Evolutionary conservation across 2,329 filamentous ascomycete species (phyloP), one percentile per base, ranked within the genome.

Genomic region (Pezicula radicicola): DNA sequence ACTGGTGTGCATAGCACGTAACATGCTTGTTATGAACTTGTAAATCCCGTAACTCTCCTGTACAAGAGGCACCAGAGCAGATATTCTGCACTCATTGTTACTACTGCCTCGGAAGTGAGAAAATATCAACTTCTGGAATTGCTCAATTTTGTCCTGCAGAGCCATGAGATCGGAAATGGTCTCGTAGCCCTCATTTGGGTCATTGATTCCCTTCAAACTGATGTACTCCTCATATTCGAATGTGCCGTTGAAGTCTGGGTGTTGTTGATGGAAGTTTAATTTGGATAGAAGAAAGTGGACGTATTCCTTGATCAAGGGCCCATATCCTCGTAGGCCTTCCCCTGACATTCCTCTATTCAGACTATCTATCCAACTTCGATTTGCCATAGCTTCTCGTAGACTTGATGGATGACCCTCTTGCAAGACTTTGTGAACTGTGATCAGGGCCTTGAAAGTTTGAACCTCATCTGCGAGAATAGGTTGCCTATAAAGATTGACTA

Each of bases 201-300:
- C 94, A 70, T 97, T 97, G 75, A 96, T 97, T 27, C 91, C 91
- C 76, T 96, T 97, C 68, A 99, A 78, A 67, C 91, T 96, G 69
- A 97, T 92, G 70, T 99, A 99, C 70, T 99, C 94, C 75, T 97
- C 93, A 68, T 99, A 99, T 69, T 99, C 94, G 66, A 99, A 99
- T 1, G 93, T 91, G 54, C 93, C 94, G 72, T 99, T 99, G 77
- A 99, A 99, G 70, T 97, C 93, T 16, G 91, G 90, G 68, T 99
- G 94, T 61, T 96, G 89, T 56, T 94, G 85, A 73, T 99, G 94
- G 73, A 99, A 99, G n/a, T 84, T 85, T 54, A 99, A 80, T 75
- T 99, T 99, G 46, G 93, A 89, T 55, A 97, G 83, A 39, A 99
- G 80, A 73, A 92, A 99, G 72, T 89, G 92, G 63, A 97, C 92